A percentile compares a stretch with the other conserved stretches of the same genome.
Conservation (phyloP, 495 filamentous ascomycete species). For the Cercophora sp. region DNA sequence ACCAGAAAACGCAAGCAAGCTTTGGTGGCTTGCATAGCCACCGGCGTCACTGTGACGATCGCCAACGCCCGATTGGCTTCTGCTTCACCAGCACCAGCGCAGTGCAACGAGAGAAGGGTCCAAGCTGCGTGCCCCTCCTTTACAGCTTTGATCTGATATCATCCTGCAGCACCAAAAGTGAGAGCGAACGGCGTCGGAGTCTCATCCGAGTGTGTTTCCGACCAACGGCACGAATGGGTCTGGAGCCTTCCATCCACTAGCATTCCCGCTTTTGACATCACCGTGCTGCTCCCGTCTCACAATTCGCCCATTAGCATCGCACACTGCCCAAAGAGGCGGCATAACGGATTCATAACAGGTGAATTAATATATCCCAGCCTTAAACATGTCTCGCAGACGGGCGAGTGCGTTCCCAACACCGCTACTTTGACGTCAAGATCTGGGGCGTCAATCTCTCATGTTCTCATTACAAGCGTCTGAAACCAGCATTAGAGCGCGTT, state of each 20-base stretch:
- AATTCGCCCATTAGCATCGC: too few relatives aligned
- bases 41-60: constrained; percentile 14
- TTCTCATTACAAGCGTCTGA: background rate
- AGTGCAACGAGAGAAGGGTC: constrained; percentile 9
- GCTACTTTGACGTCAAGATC: constrained; percentile 3
- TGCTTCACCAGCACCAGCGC: background rate
- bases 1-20: too few relatives aligned
- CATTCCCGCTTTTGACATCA: background rate
- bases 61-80: constrained; percentile 2
- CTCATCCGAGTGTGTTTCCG: too few relatives aligned
- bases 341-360: too few relatives aligned
- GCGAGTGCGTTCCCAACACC: background rate
- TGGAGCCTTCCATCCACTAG: constrained; percentile 4
- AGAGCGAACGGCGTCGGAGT: too few relatives aligned
- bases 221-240: background rate
- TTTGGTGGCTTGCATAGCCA: background rate
- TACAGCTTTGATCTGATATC: constrained; percentile 5
- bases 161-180: too few relatives aligned
- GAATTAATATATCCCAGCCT: background rate
- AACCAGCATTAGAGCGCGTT: too few relatives aligned
- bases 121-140: background rate
- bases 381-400: background rate
- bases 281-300: too few relatives aligned
- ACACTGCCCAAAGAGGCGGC: too few relatives aligned
- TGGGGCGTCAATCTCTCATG: background rate